Base-by-base conservation (phyloP, 169 alveolate genomes). In the Cyclospora cayetanensis region DNA sequence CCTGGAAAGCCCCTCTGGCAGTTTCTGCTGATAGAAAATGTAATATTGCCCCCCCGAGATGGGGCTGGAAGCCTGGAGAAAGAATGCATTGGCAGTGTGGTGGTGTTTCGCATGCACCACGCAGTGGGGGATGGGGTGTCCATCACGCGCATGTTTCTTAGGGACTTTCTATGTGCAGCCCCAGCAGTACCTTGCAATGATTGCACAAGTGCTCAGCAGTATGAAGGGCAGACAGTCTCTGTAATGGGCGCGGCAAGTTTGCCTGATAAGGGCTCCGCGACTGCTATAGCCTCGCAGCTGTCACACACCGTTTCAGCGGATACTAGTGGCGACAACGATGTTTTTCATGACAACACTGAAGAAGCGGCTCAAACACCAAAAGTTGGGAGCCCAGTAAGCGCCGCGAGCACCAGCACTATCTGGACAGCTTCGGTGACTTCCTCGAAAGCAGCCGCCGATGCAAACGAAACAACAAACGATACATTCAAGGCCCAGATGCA, bases 1-100 rank as follows among this genome's bases (percentile, higher is more conserved):
- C 92, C 92, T 15, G n/a, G 39, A 31, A 50, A 66, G 60, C 92
- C 92, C 12, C 87, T 87, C 0, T 87, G 92, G 92, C 92, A 87
- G 86, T 68, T 87, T 20, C 77, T 87, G 0, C 66, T 65, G 42
- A 60, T 87, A 9, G 92, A 87, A 35, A 55, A 68, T 25, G 92
- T 87, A 31, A 60, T 66, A 22, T 27, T 87, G 39, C 92, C 92
- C 4, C 39, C 39, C 9, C 7, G 5, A 18, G 85, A 85, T 60
- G 66, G 60, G 4, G 84, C 15, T 25, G 72, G 27, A 5, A n/a
- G 25, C 35, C 39, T 39, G 7, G 65, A 18, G 76, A n/a, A 68
- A 37, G 43, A n/a, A 46, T 60, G 66, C n/a, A 43, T 70, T 2
- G 92, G 92, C 35, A 66, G 86, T 20, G 66, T 55, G 27, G 87